These are phyloP conservation scores for Biscogniauxia sp. DNA, from an alignment of 2,329 filamentous ascomycete species.

Conservation along the genomic window DNA sequence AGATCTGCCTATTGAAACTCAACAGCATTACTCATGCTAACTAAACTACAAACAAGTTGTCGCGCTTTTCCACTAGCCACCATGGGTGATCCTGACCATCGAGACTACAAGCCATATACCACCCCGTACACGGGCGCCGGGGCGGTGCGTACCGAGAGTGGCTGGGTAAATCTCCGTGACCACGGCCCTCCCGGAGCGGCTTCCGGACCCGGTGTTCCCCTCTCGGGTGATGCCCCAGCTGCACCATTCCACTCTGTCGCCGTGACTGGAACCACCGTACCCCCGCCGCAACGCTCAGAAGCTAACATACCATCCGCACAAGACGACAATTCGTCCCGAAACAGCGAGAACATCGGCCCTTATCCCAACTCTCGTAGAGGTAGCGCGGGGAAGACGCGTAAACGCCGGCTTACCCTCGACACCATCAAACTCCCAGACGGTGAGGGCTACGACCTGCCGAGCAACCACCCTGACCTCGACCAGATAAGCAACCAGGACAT, in stretches of 20 bases:
- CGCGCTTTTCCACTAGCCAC: not conserved
- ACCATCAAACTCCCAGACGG: constrained; percentile 4
- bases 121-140: constrained; percentile 27
- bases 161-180: constrained; percentile 20
- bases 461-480: constrained; percentile 10
- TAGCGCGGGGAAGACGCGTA: no score
- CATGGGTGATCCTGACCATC: constrained; percentile 5
- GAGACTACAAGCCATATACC: constrained; percentile 27
- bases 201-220: constrained; percentile 16
- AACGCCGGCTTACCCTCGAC: not conserved
- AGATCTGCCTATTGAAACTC: no score
- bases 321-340: no score
- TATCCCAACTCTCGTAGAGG: no score
- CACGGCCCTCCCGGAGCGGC: constrained; percentile 12
- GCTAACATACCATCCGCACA: no score
- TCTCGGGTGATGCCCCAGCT: constrained; percentile 7
- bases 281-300: constrained; percentile 1
- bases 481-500: constrained; percentile 12
- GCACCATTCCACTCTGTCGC: constrained; percentile 13
- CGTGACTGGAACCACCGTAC: constrained; percentile 9
- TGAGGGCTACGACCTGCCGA: constrained; percentile 14
- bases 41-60: constrained; percentile 1
- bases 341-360: no score
- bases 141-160: constrained; percentile 18
- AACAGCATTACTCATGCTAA: not conserved